These are phyloP conservation scores for Ceratobasidium theobromae DNA, from an alignment of 1,284 basidiomycete genomes.

Conservation along the genomic window DNA sequence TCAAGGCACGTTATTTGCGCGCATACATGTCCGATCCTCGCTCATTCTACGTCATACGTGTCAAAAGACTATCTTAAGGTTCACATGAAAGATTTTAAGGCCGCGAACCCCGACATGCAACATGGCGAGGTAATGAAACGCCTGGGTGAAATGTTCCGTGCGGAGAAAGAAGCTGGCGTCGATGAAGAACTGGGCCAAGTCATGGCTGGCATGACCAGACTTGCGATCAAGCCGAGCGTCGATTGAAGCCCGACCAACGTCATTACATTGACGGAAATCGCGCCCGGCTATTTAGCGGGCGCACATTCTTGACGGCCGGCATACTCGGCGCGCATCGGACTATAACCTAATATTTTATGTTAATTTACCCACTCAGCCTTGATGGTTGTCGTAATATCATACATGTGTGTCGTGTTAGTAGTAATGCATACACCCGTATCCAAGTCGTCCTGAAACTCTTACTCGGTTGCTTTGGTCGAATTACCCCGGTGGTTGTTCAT, in stretches of 20 bases:
- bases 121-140: slow-evolving; percentile 35
- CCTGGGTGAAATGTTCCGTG: slow-evolving; percentile 34
- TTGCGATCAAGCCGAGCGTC: neutral
- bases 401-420: too few relatives aligned
- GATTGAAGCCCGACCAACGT: neutral
- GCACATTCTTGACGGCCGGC: too few relatives aligned
- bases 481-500: too few relatives aligned
- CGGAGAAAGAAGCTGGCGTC: slow-evolving; percentile 8
- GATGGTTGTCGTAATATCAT: too few relatives aligned
- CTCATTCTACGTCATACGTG: neutral
- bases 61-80: slow-evolving; percentile 36
- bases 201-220: slow-evolving; percentile 12
- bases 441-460: too few relatives aligned
- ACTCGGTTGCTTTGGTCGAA: too few relatives aligned
- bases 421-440: too few relatives aligned
- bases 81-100: slow-evolving; percentile 31
- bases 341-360: too few relatives aligned
- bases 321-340: too few relatives aligned
- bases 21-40: neutral
- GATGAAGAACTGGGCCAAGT: slow-evolving; percentile 14
- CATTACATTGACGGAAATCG: too few relatives aligned
- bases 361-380: too few relatives aligned
- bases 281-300: too few relatives aligned
- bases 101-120: slow-evolving; percentile 32
- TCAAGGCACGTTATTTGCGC: neutral